Base-by-base conservation (phyloP, 805 yeast species). In the Nakazawaea peltata region DNA sequence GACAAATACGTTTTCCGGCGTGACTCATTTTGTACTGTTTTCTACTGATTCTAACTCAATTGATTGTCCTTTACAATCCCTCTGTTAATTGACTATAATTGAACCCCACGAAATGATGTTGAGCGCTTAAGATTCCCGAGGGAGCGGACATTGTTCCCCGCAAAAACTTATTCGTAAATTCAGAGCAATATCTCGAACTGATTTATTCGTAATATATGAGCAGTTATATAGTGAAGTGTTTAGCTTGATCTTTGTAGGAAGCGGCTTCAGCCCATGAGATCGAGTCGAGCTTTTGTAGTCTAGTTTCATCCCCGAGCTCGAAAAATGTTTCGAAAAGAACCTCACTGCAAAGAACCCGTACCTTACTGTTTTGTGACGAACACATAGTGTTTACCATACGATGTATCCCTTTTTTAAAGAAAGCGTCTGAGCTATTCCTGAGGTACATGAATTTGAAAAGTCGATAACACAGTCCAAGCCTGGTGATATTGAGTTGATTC, bases 381-480 rank as follows among this genome's bases (percentile, higher is more conserved):
- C 32, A 32, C 15, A 32, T 13, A 23, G 28, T 15, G 14, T 19
- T 30, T 4, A 32, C 17, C 33, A 37, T 16, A 24, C 41, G 27
- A 9, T 16, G 19, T 21, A 33, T 37, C 4, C 41, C 41, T 25
- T 33, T 37, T 17, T 19, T 19, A n/a, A 33, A 29, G 27, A 37
- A 32, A 13, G 14, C 19, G 5, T 21, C 34, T 7, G 23, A 19
- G 4, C 43, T 36, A 27, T 47, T 39, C 13, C 25, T 17, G 13
- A 45, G 18, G 24, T 47, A 47, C 22, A 77, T 37, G 28, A 57
- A 55, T 5, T 65, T 67, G 42, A 78, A 67, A 0, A 74, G 41
- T 33, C 59, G 54, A 4, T 76, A 47, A 0, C 69, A 66, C 11
- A 60, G 44, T 1, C 51, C 44, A 1, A 74, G 41, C 28, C 76